Conservation (phyloP, 345 rosid genomes). For the Cardamine chenopodiifolia region DNA sequence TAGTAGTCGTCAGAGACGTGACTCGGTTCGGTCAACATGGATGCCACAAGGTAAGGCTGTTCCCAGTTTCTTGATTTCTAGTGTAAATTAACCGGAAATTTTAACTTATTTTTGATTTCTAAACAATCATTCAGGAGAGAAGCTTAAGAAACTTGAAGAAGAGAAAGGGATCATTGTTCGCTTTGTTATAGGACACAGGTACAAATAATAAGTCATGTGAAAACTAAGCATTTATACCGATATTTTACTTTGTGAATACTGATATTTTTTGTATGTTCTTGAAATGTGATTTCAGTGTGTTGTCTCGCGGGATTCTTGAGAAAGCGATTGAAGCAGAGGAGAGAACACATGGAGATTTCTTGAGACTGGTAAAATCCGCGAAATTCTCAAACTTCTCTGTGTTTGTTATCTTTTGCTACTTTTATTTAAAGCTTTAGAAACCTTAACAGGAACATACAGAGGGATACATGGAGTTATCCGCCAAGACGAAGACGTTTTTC, state of each 20-base stretch:
- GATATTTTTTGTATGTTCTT: background rate
- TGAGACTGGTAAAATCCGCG: slow-evolving; percentile 69
- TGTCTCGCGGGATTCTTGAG: slow-evolving; percentile 71
- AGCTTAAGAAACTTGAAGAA: slow-evolving; percentile 63
- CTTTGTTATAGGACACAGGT: slow-evolving; percentile 93
- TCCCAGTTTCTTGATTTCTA: background rate
- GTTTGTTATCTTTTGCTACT: background rate
- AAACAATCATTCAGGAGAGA: slow-evolving; percentile 52
- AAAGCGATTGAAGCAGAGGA: slow-evolving; percentile 79
- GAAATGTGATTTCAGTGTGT: slow-evolving; percentile 27
- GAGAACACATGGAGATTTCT: slow-evolving; percentile 65
- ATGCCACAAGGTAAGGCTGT: slow-evolving; percentile 75
- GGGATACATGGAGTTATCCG: slow-evolving; percentile 80
- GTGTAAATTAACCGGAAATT: background rate
- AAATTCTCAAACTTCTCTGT: background rate
- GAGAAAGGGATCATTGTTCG: slow-evolving; percentile 86
- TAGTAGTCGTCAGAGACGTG: slow-evolving; percentile 80
- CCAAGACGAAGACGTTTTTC: slow-evolving; percentile 83
- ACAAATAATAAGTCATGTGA: slow-evolving; percentile 1
- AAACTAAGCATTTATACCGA: background rate
- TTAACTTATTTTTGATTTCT: background rate
- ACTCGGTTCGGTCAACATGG: slow-evolving; percentile 88
- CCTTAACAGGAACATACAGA: slow-evolving; percentile 72
- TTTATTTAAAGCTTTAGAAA: background rate
- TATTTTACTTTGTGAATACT: too few relatives aligned